Conservation (phyloP, 208 protist genomes). For the Jaenimonas drosophilae region DNA sequence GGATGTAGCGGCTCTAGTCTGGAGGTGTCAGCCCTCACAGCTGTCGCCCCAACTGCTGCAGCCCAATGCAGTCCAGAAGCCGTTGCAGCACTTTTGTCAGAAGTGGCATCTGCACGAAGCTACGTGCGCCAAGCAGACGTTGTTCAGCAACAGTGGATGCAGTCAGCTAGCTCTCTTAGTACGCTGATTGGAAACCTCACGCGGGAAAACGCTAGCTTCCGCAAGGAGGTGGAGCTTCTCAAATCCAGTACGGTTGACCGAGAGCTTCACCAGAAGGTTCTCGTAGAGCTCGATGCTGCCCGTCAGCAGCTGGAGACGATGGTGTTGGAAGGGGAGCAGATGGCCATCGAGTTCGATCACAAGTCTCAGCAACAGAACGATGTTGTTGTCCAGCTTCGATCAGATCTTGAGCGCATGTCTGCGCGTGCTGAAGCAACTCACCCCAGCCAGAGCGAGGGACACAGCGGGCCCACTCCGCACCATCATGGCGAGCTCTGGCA, state of each 20-base stretch:
- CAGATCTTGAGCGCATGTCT: neutral
- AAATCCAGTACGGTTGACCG: slow-evolving; percentile 18
- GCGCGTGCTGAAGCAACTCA: neutral
- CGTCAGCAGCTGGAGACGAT: slow-evolving; percentile 16
- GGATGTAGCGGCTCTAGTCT: no score
- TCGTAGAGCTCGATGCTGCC: slow-evolving; percentile 18
- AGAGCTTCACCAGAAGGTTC: slow-evolving; percentile 11
- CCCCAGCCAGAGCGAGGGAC: neutral
- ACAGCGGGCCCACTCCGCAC: neutral
- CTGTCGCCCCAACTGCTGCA: no score
- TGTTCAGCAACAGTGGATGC: no score
- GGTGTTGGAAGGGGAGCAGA: slow-evolving; percentile 18
- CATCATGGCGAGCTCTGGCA: slow-evolving; percentile 17
- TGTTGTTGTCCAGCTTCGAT: neutral
- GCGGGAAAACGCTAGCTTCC: slow-evolving; percentile 20
- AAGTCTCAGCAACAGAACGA: neutral
- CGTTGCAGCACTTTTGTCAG: no score
- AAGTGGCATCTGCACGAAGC: no score
- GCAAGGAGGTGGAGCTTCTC: slow-evolving; percentile 18
- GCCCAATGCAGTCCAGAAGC: no score
- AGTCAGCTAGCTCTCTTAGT: neutral
- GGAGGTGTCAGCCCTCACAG: no score
- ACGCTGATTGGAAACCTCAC: slow-evolving; percentile 7
- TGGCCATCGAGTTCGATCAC: slow-evolving; percentile 13
- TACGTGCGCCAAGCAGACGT: no score